Base-by-base conservation (phyloP, 192 early-diverging fungal species). In the Mortierella alpina region DNA sequence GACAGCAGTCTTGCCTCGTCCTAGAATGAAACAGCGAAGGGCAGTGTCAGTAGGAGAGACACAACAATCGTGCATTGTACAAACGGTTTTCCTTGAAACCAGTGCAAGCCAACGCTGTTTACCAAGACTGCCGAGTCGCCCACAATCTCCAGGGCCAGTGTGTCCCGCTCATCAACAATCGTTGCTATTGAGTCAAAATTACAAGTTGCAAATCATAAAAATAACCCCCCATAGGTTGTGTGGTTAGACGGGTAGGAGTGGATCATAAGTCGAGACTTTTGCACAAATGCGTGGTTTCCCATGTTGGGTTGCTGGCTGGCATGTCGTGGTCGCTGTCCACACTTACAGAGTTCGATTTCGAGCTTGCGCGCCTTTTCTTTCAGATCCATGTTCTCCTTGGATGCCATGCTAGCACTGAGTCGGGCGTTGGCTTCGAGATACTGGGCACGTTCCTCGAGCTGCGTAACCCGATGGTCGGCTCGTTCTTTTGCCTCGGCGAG, bases 261-360 rank as follows among this genome's bases (percentile, higher is more conserved):
- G 54, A 10, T 23, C n/a, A 23, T 18, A 23, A 11, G 54, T 18
- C 31, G 54, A 20, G 54, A 18, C 20, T 12, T 12, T 8, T 23
- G 18, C 10, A 56, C 31, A 56, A 23, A 9, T 11, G 47, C 3
- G 31, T 31, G 31, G 31, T 31, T 31, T 31, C 31, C 31, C 31
- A 31, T 31, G 31, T 31, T 1, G 3, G 31, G 31, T 31, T 31
- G 31, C 31, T 31, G 31, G 31, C 31, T 31, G 31, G 31, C 31
- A 18, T 55, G 20, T 14, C 54, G 7, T 1, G 17, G 20, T 55
- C 54, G 54, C 20, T 13, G n/a, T 7, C 9, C 23, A 40, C n/a
- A 67, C 69, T 66, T 80, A 80, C 77, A 80, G 8, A 80, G 70
- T 6, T 80, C 64, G 18, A 80, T 72, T 31, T 70, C 77, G 6